Conservation (phyloP, 2,329 filamentous ascomycete genomes). For the Colletotrichum theobromicola region DNA sequence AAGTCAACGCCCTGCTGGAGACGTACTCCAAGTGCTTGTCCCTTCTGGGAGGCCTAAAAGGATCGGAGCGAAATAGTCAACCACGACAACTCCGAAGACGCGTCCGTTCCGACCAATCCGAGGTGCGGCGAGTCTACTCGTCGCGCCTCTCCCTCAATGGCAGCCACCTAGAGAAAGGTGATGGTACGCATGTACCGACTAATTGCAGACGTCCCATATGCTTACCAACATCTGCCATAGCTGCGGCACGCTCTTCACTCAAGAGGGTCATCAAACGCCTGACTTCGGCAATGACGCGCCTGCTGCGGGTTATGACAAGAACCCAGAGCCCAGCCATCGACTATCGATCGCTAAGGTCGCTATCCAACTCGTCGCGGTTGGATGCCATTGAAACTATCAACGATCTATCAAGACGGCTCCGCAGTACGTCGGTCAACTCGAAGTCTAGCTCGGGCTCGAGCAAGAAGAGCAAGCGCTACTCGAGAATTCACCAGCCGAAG, state of each 20-base stretch:
- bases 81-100: conserved; percentile 35
- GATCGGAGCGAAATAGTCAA: conserved; percentile 18
- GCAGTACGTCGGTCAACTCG: neutral
- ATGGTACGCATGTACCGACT: conserved; percentile 41
- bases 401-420: conserved; percentile 44
- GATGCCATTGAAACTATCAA: conserved; percentile 56
- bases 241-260: conserved; percentile 41
- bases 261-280: conserved; percentile 48
- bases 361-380: conserved; percentile 53
- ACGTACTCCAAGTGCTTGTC: conserved; percentile 52
- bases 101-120: conserved; percentile 43
- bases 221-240: conserved; percentile 28
- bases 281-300: conserved; percentile 43
- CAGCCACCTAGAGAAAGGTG: conserved; percentile 48
- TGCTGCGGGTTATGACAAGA: conserved; percentile 40
- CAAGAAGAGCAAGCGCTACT: neutral
- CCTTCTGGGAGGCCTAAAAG: conserved; percentile 41
- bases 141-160: conserved; percentile 45
- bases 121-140: conserved; percentile 48
- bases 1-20: conserved; percentile 49
- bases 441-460: neutral
- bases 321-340: conserved; percentile 41
- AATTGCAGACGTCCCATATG: neutral
- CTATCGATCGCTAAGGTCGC: conserved; percentile 49
- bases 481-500: neutral